These are phyloP conservation scores for Spathaspora sp. DNA, from an alignment of 805 yeast species.

Conservation along the genomic window DNA sequence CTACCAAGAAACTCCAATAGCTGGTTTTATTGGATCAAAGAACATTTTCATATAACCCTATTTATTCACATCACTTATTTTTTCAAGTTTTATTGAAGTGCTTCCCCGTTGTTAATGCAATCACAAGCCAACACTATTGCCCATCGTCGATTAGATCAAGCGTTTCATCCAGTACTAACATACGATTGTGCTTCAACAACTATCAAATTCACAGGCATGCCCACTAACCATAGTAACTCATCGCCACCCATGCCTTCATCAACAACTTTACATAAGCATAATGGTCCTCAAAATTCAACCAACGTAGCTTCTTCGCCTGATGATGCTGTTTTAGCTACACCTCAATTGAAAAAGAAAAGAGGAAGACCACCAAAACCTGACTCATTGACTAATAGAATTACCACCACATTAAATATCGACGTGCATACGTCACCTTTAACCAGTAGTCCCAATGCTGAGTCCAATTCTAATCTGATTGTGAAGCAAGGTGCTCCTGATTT, in stretches of 20 bases:
- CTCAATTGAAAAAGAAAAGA: slow-evolving; percentile 34
- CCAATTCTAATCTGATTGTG: slow-evolving; percentile 33
- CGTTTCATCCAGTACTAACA: background rate
- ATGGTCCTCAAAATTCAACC: background rate
- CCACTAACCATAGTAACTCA: background rate
- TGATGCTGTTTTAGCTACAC: slow-evolving; percentile 3
- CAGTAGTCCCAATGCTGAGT: slow-evolving; percentile 37
- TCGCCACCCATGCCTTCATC: background rate
- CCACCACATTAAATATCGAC: slow-evolving; percentile 38
- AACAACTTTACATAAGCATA: background rate
- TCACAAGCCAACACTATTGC: background rate
- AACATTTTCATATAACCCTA: background rate
- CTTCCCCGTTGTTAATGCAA: background rate
- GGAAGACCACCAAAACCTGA: slow-evolving; percentile 46
- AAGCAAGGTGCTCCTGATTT: slow-evolving; percentile 41
- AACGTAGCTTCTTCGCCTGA: background rate
- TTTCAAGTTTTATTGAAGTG: background rate
- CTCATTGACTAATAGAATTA: slow-evolving; percentile 33
- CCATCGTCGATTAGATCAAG: background rate
- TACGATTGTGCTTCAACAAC: background rate
- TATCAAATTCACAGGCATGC: background rate
- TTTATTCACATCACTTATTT: background rate
- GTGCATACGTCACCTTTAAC: slow-evolving; percentile 35
- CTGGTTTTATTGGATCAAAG: background rate
- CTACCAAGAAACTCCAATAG: background rate